Evolutionary conservation across 2,329 filamentous ascomycete genomes (phyloP), one percentile per base, ranked within the genome.

Genomic region (Fusarium udum): DNA sequence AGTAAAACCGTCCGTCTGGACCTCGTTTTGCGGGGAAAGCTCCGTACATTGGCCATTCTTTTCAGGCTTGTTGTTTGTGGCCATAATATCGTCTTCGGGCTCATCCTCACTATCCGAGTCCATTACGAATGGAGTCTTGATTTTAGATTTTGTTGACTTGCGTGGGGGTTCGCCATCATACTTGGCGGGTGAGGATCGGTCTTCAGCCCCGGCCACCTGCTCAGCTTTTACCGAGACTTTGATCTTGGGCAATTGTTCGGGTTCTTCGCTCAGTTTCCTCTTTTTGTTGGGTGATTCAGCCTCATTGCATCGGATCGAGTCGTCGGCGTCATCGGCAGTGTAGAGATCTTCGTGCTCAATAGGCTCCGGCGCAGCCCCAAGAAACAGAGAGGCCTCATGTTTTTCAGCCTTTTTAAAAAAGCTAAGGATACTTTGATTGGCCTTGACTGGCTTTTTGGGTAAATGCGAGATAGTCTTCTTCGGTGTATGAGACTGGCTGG

Each of bases 371-470:
- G 72, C 48, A 22, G 78, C 72, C n/a, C 79, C 82, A 1, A 86
- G 80, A 73, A 93, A 92, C 15, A 92, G 85, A 26, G 85, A 84
- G 63, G 90, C 84, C 70, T 92, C 86, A 64, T 87, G 83, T 59
- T 88, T 87, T 43, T 89, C 87, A 0, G 89, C 85, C 78, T 93
- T 94, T 77, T 92, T 91, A 79, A 95, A 95, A 80, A 94, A 95
- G 71, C 83, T 93, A 20, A 94, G 82, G 37, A 94, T 94, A 71
- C 91, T 94, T 12, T 86, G 85, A 75, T 93, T 93, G 2, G 84
- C 83, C 43, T 83, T 83, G 26, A 77, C 75, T 7, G 83, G 78
- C 57, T 81, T 83, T 73, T 82, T 83, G n/a, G 77, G 64, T 9
- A 76, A 55, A 32, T 76, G 66, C 6, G 75, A 70, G 26, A 66